Evolutionary conservation across 768 basidiomycete genomes (phyloP).

Genomic region (Panaeolus cyanescens): DNA sequence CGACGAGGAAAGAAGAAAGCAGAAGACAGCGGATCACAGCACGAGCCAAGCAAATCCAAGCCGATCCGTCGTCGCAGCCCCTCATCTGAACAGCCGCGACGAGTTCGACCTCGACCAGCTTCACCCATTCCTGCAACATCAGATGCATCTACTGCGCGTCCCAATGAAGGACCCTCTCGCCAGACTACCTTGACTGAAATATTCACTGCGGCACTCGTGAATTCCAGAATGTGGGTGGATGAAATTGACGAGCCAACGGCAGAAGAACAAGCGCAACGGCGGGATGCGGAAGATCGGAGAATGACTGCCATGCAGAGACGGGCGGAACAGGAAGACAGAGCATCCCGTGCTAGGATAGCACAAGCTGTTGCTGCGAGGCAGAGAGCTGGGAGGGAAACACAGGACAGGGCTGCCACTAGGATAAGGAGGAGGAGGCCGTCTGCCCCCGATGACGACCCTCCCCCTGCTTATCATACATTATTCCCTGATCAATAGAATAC

Average conservation of each 20-base stretch:
- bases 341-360: neutral
- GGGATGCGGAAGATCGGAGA: neutral
- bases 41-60: neutral
- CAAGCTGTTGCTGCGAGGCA: neutral
- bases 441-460: no score
- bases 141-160: no score
- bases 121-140: no score
- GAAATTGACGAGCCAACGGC: neutral
- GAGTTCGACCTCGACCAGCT: no score
- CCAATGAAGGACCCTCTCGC: no score
- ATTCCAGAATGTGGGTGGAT: neutral
- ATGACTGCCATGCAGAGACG: no score
- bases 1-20: neutral
- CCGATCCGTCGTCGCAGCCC: neutral
- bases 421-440: no score
- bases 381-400: neutral
- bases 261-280: neutral
- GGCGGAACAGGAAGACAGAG: neutral
- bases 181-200: no score
- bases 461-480: no score
- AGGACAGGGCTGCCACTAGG: neutral
- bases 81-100: no score
- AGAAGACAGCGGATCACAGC: neutral
- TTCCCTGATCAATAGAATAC: no score
- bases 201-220: neutral